Base-by-base conservation (phyloP, 202 grass and related monocot species). In the Hordeum pubiflorum region DNA sequence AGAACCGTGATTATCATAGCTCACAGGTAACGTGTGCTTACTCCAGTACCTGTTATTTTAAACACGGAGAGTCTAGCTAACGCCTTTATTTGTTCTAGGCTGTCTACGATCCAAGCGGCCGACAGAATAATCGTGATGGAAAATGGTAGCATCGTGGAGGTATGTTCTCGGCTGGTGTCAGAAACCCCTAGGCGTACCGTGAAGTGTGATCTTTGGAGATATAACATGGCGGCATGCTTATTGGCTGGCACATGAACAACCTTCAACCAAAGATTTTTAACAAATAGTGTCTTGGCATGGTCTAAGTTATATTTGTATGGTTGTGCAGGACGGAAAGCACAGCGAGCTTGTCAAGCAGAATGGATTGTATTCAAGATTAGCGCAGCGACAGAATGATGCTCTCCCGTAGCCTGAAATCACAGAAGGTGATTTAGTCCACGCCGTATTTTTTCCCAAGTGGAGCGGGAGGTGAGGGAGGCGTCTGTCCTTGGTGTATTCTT, bases 101-200 rank as follows among this genome's bases (percentile, higher is more conserved):
- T 98, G 88, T 98, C 96, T 3, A 98, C 96, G 18, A 91, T 95
- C 69, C 96, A 98, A 88, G 85, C 92, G 50, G 86, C 92, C 69
- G 92, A 95, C 69, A 98, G 88, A 79, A 98, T 95, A 72, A 92
- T 95, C n/a, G 90, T 95, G 54, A 98, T 95, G 92, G 92, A 95
- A 84, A 89, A 82, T 68, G 96, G 96, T 67, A 87, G 78, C 34
- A 93, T 98, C 61, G 65, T 93, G 55, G 92, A 98, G 96, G 96
- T 98, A 91, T 63, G 20, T 58, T 58, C 21, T 58, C 21, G 9
- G 11, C 55, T 11, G 20, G 3, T 58, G 29, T 1, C 7, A 39
- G 22, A 69, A 75, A 43, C 48, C 57, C 57, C 4, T 58, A 54
- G 18, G 8, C 5, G 12, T 46, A 70, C 8, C 46, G 67, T 69